Percentiles rank a stretch among this genome's conserved stretches.
Evolutionary conservation across 139 green algal species (phyloP).

Genomic region (Haematococcus sp.): DNA sequence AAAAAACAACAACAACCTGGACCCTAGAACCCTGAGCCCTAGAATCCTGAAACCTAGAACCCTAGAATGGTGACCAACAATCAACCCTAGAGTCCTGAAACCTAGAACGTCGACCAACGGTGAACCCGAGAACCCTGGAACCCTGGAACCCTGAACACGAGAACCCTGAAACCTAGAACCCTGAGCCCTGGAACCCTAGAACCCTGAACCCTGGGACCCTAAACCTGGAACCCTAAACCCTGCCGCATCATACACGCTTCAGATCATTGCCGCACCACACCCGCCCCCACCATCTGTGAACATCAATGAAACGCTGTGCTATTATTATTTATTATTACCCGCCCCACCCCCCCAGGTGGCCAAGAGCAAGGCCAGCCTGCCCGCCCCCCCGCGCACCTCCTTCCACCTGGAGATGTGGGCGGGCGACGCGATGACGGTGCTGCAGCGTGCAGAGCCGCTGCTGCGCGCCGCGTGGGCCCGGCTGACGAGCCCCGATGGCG

Average conservation of each 20-base stretch:
- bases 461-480: neutral
- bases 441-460: neutral
- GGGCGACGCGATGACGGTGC: neutral
- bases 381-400: neutral
- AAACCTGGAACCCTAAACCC: too few relatives aligned
- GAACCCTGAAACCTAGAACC: too few relatives aligned
- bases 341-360: slow-evolving; percentile 11
- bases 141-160: too few relatives aligned
- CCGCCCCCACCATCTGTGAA: neutral
- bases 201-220: too few relatives aligned
- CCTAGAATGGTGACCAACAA: too few relatives aligned
- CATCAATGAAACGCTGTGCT: neutral
- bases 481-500: neutral
- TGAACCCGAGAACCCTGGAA: too few relatives aligned
- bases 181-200: too few relatives aligned
- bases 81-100: too few relatives aligned
- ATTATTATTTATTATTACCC: neutral
- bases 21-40: too few relatives aligned
- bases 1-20: too few relatives aligned
- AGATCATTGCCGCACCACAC: neutral
- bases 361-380: slow-evolving; percentile 3
- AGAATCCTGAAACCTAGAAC: too few relatives aligned
- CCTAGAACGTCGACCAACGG: too few relatives aligned
- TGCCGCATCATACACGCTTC: neutral
- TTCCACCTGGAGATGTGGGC: slow-evolving; percentile 18